Evolutionary conservation across 768 basidiomycete genomes (phyloP).

Genomic region (Russula ochroleuca): DNA sequence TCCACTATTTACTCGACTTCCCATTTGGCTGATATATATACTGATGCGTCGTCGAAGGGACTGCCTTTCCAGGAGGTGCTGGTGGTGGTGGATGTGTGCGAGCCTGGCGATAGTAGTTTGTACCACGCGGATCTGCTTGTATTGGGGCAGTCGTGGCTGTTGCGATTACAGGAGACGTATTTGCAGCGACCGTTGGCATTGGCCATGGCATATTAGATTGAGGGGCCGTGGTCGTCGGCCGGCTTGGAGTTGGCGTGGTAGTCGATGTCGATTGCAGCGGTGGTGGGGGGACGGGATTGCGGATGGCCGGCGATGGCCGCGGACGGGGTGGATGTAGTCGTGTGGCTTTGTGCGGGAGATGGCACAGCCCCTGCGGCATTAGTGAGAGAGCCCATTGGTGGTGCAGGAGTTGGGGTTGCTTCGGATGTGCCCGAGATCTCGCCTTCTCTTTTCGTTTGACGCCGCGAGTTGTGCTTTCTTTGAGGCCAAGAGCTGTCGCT

Average conservation of each 20-base stretch:
- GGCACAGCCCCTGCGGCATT: conserved; percentile 12
- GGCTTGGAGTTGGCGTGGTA: conserved; percentile 19
- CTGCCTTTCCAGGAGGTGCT: conserved; percentile 9
- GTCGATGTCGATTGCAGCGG: conserved; percentile 23
- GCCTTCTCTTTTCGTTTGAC: conserved; percentile 53
- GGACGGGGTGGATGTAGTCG: conserved; percentile 23
- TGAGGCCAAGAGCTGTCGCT: conserved; percentile 74
- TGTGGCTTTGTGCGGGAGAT: conserved; percentile 26
- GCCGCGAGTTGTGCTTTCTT: conserved; percentile 65
- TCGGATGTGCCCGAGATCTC: conserved; percentile 18
- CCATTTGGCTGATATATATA: conserved; percentile 28
- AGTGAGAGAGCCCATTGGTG: conserved; percentile 20
- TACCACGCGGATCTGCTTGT: conserved; percentile 15
- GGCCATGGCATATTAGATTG: conserved; percentile 27
- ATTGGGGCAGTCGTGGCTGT: conserved; percentile 3
- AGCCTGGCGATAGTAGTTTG: conserved; percentile 23
- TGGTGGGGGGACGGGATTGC: conserved; percentile 15
- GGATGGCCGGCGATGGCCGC: conserved; percentile 27
- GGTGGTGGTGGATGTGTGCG: conserved; percentile 11
- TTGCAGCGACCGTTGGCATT: conserved; percentile 28
- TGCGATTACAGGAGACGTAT: conserved; percentile 26
- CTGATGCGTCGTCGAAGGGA: conserved; percentile 21
- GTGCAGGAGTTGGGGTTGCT: conserved; percentile 8
- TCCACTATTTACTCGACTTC: conserved; percentile 19
- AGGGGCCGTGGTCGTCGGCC: conserved; percentile 19